phyloP scores from a whole-genome alignment of 371 early-diverging fungal genomes.

The Lichtheimia corymbifera region DNA sequence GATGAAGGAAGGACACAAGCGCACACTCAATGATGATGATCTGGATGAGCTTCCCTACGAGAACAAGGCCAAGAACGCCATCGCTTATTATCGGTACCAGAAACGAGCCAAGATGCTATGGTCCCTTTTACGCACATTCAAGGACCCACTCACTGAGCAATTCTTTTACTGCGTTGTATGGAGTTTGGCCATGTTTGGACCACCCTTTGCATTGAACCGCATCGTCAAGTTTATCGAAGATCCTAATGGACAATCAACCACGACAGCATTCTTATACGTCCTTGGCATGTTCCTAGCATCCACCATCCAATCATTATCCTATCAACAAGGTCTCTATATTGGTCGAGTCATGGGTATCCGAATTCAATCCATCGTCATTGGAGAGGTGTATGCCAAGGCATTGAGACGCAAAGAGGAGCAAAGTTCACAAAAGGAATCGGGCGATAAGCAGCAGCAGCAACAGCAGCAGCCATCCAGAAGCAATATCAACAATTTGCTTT shows the following conservation, averaged over 20 bases:
- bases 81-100: background rate
- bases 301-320: conserved; percentile 42
- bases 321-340: conserved; percentile 55
- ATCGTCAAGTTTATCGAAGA: conserved; percentile 57
- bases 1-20: background rate
- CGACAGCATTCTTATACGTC: conserved; percentile 58
- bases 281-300: conserved; percentile 59
- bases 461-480: conserved; percentile 25
- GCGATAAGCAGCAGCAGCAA: conserved; percentile 17
- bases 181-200: conserved; percentile 41
- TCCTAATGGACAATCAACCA: conserved; percentile 25
- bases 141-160: background rate
- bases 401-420: conserved; percentile 53
- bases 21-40: background rate
- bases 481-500: conserved; percentile 51
- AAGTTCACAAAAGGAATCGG: conserved; percentile 15
- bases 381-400: conserved; percentile 59
- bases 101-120: background rate
- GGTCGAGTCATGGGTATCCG: conserved; percentile 56
- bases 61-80: background rate
- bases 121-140: background rate
- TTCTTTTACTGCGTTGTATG: background rate
- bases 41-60: background rate
- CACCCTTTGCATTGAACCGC: conserved; percentile 55
- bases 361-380: conserved; percentile 57